Evolutionary conservation across 2,329 filamentous ascomycete genomes (phyloP), one percentile per base, ranked within the genome.

Genomic region (Trichophaea hybrida): DNA sequence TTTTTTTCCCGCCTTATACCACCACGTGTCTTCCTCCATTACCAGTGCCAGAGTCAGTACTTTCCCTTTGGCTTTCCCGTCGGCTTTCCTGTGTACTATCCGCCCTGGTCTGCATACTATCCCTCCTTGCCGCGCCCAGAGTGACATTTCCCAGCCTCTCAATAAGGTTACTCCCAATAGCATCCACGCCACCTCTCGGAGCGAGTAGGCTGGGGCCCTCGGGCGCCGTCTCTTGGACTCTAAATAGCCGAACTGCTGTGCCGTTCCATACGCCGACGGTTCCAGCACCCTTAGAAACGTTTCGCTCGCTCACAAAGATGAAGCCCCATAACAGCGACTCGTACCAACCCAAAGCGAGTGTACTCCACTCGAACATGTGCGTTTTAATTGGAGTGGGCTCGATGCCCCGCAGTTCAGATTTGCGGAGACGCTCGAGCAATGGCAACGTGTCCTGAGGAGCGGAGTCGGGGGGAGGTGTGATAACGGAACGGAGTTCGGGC

Each of bases 221-320:
- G 1, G 87, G 80, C 1, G 84, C 86, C 13, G 85, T 86, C 70
- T 94, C 87, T 71, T 94, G 88, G 2, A 96, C 89, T 54, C 82
- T 83, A 74, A 98, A 98, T 12, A 98, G 76, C 70, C 85, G 86
- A 71, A 98, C 88, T 1, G 77, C 77, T 0, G 93, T 97, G 38
- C 88, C 86, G 69, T 91, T 96, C 91, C 93, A 98, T 1, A 96
- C 83, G 6, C 93, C 91, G 35, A 90, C 87, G 1, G 87, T 90
- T 10, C 55, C 55, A 15, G 17, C 31, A 34, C 90, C 90, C 70
- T 85, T 90, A 0, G 85, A 81, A 33, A 91, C 81, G 60, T 89
- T 82, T 83, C 95, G 88, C 74, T 98, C 93, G 68, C 83, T 84
- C 33, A 86, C 83, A 71, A 96, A 97, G 57, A 96, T 82, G 67